These are phyloP conservation scores for Agapanthus africanus DNA, from an alignment of 106 monocot genomes.

Conservation along the genomic window DNA sequence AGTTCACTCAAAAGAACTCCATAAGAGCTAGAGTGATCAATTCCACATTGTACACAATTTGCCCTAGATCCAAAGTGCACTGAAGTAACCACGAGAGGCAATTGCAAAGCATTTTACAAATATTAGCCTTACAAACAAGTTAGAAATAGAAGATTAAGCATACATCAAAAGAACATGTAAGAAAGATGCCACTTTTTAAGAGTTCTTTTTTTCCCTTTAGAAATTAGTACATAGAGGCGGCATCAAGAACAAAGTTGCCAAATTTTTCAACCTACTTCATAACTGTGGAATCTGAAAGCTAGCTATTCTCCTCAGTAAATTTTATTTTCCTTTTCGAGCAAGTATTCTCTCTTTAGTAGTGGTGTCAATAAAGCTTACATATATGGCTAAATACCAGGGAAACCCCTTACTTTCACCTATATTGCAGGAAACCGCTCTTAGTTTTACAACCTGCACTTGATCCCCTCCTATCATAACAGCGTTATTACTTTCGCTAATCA, in stretches of 20 bases:
- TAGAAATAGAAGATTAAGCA: not conserved
- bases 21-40: no score
- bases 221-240: constrained; percentile 1
- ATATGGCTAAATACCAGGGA: no score
- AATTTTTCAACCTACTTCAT: not conserved
- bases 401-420: no score
- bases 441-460: no score
- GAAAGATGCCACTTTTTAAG: constrained; percentile 3
- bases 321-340: no score
- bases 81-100: not conserved
- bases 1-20: no score
- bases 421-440: no score
- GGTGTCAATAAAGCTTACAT: no score
- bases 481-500: no score
- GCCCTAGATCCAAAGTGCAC: not conserved
- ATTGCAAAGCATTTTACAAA: not conserved
- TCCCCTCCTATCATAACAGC: no score
- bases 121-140: constrained; percentile 2
- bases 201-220: not conserved
- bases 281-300: not conserved
- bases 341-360: no score
- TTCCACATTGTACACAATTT: not conserved
- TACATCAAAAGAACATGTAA: not conserved
- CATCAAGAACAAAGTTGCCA: not conserved
- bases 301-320: not conserved